phyloP scores from a whole-genome alignment of 257 asterid genomes.

The Penstemon eatonii region DNA sequence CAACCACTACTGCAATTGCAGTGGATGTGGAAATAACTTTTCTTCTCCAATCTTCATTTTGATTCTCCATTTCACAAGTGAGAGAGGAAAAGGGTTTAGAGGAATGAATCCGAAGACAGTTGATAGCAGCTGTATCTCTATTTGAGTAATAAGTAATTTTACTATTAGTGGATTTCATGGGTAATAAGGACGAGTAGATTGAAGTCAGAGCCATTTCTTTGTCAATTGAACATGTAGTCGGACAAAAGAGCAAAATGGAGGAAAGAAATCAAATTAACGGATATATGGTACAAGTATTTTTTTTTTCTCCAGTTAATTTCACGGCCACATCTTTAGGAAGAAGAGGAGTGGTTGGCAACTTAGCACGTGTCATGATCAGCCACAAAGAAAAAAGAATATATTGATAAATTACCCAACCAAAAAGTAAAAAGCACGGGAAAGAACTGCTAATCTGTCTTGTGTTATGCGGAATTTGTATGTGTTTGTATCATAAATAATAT shows the following conservation, averaged over 20 bases:
- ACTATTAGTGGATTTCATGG: constrained; percentile 46
- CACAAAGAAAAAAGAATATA: too few species aligned
- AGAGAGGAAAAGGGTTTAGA: constrained; percentile 40
- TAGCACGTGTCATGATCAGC: too few species aligned
- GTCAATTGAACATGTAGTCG: constrained; percentile 12
- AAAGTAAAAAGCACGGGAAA: too few species aligned
- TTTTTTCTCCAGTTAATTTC: background rate
- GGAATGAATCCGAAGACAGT: constrained; percentile 3
- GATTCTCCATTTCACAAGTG: constrained; percentile 37
- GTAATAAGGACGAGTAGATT: constrained; percentile 53
- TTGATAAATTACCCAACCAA: too few species aligned
- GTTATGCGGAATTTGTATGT: too few species aligned
- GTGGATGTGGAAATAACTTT: constrained; percentile 59
- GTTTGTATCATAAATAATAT: too few species aligned
- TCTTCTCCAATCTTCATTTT: constrained; percentile 45
- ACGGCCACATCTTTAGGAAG: constrained; percentile 32
- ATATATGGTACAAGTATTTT: constrained; percentile 15
- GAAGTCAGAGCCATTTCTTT: constrained; percentile 84
- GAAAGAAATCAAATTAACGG: background rate
- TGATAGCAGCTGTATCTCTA: constrained; percentile 29
- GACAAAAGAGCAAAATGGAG: background rate
- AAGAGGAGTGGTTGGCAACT: background rate
- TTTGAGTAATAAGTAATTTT: constrained; percentile 25
- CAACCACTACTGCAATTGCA: constrained; percentile 74
- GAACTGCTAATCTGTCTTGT: too few species aligned